phyloP scores from a whole-genome alignment of 2,329 filamentous ascomycete species.

The Pseudocercospora eumusae region DNA sequence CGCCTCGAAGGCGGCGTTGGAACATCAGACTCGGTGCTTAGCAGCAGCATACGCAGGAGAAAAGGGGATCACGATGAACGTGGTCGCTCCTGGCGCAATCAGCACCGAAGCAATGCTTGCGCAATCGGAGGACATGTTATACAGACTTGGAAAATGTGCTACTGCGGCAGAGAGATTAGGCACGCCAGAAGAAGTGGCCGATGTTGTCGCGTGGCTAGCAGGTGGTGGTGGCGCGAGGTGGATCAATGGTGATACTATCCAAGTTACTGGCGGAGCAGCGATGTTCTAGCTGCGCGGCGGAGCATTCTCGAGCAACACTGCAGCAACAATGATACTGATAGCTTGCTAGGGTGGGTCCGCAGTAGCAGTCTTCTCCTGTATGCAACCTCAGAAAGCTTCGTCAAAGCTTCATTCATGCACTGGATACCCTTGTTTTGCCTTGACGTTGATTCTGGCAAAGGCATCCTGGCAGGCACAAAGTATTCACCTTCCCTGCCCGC shows the following conservation, averaged over 20 bases:
- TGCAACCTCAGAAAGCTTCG: no score
- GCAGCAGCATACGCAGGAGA: slow-evolving; percentile 57
- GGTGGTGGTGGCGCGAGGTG: slow-evolving; percentile 36
- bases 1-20: slow-evolving; percentile 61
- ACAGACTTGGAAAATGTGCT: slow-evolving; percentile 55
- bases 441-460: no score
- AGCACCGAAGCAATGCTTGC: slow-evolving; percentile 38
- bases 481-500: no score
- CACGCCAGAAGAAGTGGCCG: slow-evolving; percentile 56
- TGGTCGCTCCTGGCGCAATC: slow-evolving; percentile 55
- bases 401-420: no score
- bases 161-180: slow-evolving; percentile 56
- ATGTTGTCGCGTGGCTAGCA: slow-evolving; percentile 58
- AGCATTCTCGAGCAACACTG: no score
- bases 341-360: no score
- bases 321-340: no score
- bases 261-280: slow-evolving; percentile 7
- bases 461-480: no score
- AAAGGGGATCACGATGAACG: slow-evolving; percentile 62
- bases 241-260: slow-evolving; percentile 14
- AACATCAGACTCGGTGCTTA: slow-evolving; percentile 61
- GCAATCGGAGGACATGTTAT: slow-evolving; percentile 56
- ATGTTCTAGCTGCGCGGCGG: no score
- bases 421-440: no score
- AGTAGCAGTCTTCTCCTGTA: no score